Evolutionary conservation across 2,329 filamentous ascomycete species (phyloP).

Genomic region (Talaromyces sp.): DNA sequence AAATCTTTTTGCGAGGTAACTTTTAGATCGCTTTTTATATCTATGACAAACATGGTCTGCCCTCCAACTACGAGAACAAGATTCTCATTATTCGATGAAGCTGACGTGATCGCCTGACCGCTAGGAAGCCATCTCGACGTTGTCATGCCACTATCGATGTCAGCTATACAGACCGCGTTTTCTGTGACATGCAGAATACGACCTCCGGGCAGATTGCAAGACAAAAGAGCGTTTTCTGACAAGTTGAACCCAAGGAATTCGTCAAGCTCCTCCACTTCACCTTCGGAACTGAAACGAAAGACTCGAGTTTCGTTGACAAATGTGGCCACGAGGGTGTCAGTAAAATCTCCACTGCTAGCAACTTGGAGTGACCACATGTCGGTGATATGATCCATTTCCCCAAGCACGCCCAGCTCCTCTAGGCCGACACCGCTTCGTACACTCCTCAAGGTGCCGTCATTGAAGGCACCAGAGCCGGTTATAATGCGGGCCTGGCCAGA

Average conservation of each 20-base stretch:
- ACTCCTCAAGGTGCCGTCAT: slow-evolving; percentile 82
- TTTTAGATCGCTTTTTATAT: slow-evolving; percentile 55
- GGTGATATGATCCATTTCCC: slow-evolving; percentile 69
- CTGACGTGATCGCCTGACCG: slow-evolving; percentile 64
- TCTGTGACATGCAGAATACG: slow-evolving; percentile 74
- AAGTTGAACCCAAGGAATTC: slow-evolving; percentile 66
- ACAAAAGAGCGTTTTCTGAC: slow-evolving; percentile 67
- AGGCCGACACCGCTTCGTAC: slow-evolving; percentile 91
- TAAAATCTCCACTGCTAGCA: slow-evolving; percentile 38
- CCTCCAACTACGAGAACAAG: slow-evolving; percentile 74
- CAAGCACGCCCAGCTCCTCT: slow-evolving; percentile 78
- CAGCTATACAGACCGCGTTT: slow-evolving; percentile 57
- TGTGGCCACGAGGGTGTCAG: slow-evolving; percentile 72
- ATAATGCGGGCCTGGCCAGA: slow-evolving; percentile 93
- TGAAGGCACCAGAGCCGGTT: slow-evolving; percentile 84
- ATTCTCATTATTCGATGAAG: slow-evolving; percentile 66
- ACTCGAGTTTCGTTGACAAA: slow-evolving; percentile 79
- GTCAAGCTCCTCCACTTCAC: slow-evolving; percentile 83
- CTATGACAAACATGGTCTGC: slow-evolving; percentile 64
- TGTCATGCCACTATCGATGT: slow-evolving; percentile 48
- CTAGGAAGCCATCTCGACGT: slow-evolving; percentile 44
- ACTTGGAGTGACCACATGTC: slow-evolving; percentile 66
- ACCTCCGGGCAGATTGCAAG: slow-evolving; percentile 59
- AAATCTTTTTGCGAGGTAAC: slow-evolving; percentile 58
- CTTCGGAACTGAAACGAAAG: slow-evolving; percentile 69